phyloP scores from a whole-genome alignment of 805 yeast genomes.

The Yamadazyma olivae region DNA sequence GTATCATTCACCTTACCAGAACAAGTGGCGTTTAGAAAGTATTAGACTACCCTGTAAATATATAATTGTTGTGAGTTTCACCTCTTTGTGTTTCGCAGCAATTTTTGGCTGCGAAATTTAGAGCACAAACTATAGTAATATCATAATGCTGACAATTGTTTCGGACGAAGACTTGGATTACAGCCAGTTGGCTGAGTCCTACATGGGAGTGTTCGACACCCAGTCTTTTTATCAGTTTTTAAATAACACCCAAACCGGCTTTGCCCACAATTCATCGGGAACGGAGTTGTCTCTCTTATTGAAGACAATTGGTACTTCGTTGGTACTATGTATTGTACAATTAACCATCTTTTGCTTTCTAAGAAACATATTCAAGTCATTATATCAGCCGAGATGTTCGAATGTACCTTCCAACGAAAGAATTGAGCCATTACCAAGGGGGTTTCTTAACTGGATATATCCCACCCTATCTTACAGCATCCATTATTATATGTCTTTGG shows the following conservation, averaged over 20 bases:
- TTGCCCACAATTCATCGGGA: conserved; percentile 58
- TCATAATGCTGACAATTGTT: conserved; percentile 18
- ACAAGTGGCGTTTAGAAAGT: conserved; percentile 52
- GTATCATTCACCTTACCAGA: conserved; percentile 72
- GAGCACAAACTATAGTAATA: background rate
- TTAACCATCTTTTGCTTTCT: conserved; percentile 37
- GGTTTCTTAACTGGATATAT: conserved; percentile 55
- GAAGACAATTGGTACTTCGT: conserved; percentile 53
- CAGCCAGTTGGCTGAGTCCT: conserved; percentile 23
- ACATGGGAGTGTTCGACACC: conserved; percentile 27
- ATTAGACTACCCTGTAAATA: too few relatives aligned
- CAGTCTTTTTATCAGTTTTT: conserved; percentile 36
- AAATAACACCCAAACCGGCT: conserved; percentile 53
- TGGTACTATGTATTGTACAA: conserved; percentile 53
- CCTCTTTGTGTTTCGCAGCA: background rate
- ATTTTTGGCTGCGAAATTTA: background rate
- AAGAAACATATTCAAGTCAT: conserved; percentile 25
- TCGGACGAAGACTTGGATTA: conserved; percentile 19
- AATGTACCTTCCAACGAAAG: conserved; percentile 40
- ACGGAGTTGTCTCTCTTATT: conserved; percentile 54
- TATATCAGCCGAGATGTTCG: conserved; percentile 57
- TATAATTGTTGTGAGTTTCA: conserved; percentile 1
- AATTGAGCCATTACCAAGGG: conserved; percentile 35
- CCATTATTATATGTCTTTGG: conserved; percentile 46
- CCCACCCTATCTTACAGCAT: conserved; percentile 41